Conservation (phyloP, 768 basidiomycete genomes). For the Strobilomyces dryophilus region DNA sequence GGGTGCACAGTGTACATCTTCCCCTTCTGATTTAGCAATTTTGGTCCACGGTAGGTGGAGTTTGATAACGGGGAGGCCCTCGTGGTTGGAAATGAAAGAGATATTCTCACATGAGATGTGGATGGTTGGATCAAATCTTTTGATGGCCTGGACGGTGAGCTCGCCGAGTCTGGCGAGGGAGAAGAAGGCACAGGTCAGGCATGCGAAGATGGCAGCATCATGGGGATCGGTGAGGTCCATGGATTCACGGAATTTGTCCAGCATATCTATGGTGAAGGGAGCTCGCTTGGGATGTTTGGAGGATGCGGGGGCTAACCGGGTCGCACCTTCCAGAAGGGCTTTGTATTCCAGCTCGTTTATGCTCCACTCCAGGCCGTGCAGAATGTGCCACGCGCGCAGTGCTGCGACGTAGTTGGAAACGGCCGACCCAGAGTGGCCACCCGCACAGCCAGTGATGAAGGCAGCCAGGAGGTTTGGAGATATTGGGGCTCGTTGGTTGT, state of each 20-base stretch:
- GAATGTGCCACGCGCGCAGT: background rate
- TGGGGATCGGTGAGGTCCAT: background rate
- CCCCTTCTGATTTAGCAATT: no score
- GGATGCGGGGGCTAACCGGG: fast-evolving
- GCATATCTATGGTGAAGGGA: no score
- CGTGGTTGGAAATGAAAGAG: background rate
- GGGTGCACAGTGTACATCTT: no score
- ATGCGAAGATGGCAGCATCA: background rate
- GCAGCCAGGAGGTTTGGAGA: fast-evolving
- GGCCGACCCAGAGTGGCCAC: background rate
- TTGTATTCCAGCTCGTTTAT: background rate
- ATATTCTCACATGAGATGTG: background rate
- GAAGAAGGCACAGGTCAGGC: background rate
- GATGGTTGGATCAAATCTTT: background rate
- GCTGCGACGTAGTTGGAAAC: background rate
- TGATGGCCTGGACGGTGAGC: background rate
- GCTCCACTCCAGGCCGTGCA: background rate
- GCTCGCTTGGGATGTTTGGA: background rate
- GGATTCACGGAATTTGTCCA: no score
- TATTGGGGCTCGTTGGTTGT: background rate
- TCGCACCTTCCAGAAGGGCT: background rate
- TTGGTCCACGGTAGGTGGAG: background rate
- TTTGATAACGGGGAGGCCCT: background rate
- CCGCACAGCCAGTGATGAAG: background rate
- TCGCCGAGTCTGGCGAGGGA: background rate